Evolutionary conservation across 768 basidiomycete genomes (phyloP).

Genomic region (Podaxis mareebaensis): DNA sequence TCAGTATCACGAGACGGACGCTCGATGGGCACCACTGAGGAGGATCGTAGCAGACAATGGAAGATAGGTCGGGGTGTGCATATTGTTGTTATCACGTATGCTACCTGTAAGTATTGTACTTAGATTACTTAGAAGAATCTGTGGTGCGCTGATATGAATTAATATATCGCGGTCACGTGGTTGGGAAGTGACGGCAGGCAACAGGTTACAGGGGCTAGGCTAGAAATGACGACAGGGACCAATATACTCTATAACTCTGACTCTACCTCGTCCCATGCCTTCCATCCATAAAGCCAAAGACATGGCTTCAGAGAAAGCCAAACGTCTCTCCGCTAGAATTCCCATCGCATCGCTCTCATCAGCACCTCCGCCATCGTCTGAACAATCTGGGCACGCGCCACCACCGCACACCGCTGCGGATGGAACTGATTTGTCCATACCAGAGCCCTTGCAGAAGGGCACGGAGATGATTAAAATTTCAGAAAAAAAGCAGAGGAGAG

Average conservation of each 20-base stretch:
- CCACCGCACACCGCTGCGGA: neutral
- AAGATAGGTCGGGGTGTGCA: too few species aligned
- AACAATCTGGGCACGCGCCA: neutral
- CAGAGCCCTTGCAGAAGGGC: conserved; percentile 53
- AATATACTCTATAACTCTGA: neutral
- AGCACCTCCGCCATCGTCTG: neutral
- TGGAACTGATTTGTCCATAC: conserved; percentile 33
- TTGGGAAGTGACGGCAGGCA: too few species aligned
- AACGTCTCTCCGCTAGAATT: conserved; percentile 8
- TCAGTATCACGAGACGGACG: too few species aligned
- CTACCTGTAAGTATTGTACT: too few species aligned
- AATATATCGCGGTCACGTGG: too few species aligned
- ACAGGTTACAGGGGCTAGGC: neutral
- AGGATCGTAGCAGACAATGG: too few species aligned
- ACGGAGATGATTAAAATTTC: conserved; percentile 82
- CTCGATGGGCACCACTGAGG: too few species aligned
- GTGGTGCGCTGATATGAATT: too few species aligned
- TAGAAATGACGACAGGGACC: neutral
- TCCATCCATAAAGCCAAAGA: conserved; percentile 8
- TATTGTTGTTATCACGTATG: too few species aligned
- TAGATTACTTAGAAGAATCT: too few species aligned
- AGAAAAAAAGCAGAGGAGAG: conserved; percentile 66
- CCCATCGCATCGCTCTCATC: neutral
- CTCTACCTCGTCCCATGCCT: neutral
- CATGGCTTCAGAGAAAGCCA: neutral